Evolutionary conservation across 2,329 filamentous ascomycete species (phyloP).

Genomic region (Dendrostoma leiphaemia): DNA sequence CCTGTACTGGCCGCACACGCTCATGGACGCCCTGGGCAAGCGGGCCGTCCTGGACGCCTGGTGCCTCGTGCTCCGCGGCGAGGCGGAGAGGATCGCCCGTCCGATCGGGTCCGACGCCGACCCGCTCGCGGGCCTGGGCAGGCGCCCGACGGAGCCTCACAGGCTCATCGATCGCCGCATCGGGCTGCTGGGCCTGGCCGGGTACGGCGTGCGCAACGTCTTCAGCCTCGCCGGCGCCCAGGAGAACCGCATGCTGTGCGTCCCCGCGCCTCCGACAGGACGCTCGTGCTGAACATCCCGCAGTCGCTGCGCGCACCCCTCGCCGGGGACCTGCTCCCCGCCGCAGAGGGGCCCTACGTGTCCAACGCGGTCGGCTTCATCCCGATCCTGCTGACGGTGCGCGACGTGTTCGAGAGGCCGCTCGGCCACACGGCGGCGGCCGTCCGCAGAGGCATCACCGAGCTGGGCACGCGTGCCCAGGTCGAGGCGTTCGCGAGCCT

Average conservation of each 20-base stretch:
- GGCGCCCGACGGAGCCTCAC: slow-evolving; percentile 23
- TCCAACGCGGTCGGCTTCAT: background rate
- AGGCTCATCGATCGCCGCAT: slow-evolving; percentile 21
- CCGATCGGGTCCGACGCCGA: slow-evolving; percentile 27
- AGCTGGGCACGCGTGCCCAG: slow-evolving; percentile 31
- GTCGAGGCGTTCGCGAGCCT: slow-evolving; percentile 33
- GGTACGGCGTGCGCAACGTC: slow-evolving; percentile 27
- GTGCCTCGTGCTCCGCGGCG: slow-evolving; percentile 34
- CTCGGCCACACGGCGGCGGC: slow-evolving; percentile 26
- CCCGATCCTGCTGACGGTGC: background rate
- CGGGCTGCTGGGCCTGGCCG: slow-evolving; percentile 22
- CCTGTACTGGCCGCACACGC: slow-evolving; percentile 37
- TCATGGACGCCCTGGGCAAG: slow-evolving; percentile 39
- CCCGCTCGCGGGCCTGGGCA: slow-evolving; percentile 25
- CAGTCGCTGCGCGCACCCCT: background rate
- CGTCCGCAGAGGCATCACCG: slow-evolving; percentile 28
- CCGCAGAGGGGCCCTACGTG: background rate
- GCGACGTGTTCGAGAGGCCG: slow-evolving; percentile 20
- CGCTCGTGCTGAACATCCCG: background rate
- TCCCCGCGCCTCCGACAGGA: slow-evolving; percentile 8
- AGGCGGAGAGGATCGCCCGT: slow-evolving; percentile 29
- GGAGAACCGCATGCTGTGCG: slow-evolving; percentile 6
- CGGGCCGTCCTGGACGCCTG: slow-evolving; percentile 36
- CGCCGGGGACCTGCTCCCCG: background rate
- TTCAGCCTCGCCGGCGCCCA: background rate